Evolutionary conservation across 768 basidiomycete genomes (phyloP).

Genomic region (Leccinum incarnatum): DNA sequence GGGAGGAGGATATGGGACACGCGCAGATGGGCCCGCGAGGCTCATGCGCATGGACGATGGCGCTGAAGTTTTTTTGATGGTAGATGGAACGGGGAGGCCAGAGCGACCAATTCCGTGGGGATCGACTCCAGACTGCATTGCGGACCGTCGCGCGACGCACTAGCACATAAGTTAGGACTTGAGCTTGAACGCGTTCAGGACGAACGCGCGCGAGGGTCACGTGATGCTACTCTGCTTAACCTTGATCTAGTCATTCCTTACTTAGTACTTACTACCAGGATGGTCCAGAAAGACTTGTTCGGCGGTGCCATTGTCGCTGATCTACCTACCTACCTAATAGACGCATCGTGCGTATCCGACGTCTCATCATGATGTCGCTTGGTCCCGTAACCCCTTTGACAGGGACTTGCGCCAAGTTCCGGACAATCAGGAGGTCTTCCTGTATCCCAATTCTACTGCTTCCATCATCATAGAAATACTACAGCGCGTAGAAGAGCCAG

Average conservation of each 20-base stretch:
- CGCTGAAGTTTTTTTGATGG: conserved; percentile 62
- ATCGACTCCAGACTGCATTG: conserved; percentile 54
- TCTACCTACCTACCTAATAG: conserved; percentile 59
- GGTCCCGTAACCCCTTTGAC: conserved; percentile 1
- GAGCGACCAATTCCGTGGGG: conserved; percentile 53
- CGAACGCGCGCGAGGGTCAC: conserved; percentile 10
- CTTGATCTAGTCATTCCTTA: not conserved
- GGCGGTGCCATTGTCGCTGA: conserved; percentile 78
- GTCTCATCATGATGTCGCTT: not conserved
- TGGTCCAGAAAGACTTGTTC: conserved; percentile 51
- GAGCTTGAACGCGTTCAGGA: not conserved
- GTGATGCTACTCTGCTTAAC: conserved; percentile 8
- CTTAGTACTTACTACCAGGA: not conserved
- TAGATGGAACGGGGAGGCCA: conserved; percentile 71
- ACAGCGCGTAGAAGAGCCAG: conserved; percentile 58
- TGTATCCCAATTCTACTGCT: conserved; percentile 63
- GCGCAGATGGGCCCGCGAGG: conserved; percentile 70
- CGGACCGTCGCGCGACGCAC: conserved; percentile 51
- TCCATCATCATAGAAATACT: conserved; percentile 87
- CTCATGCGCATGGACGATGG: conserved; percentile 58
- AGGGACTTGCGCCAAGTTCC: conserved; percentile 82
- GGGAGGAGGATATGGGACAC: conserved; percentile 48
- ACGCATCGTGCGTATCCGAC: conserved; percentile 74
- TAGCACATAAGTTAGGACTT: not conserved
- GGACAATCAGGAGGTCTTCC: conserved; percentile 91